Evolutionary conservation across 345 rosid genomes (phyloP).

Genomic region (Populus ilicifolia): DNA sequence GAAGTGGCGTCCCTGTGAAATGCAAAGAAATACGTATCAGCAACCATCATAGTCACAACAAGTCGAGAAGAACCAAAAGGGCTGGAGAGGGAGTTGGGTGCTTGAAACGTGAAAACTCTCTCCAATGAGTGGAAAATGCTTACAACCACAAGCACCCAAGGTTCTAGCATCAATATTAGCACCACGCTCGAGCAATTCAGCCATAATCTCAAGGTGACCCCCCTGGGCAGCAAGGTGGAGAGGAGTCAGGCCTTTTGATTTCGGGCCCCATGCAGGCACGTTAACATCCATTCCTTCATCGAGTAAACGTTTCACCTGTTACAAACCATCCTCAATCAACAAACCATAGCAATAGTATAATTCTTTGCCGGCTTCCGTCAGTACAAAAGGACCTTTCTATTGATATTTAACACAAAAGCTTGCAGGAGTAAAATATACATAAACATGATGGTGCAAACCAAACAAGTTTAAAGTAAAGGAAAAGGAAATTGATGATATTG

Average conservation of each 20-base stretch:
- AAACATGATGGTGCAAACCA: background rate
- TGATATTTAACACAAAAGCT: background rate
- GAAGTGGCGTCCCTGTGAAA: constrained; percentile 85
- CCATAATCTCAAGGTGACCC: constrained; percentile 89
- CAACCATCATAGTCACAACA: background rate
- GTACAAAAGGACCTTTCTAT: background rate
- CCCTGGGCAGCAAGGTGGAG: constrained; percentile 99
- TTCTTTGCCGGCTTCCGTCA: background rate
- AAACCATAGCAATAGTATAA: background rate
- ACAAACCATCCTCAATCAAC: constrained; percentile 9
- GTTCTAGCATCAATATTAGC: constrained; percentile 93
- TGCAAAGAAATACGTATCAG: background rate
- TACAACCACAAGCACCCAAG: constrained; percentile 89
- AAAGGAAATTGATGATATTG: background rate
- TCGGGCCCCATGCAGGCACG: constrained; percentile 81
- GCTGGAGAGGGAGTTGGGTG: background rate
- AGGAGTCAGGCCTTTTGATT: constrained; percentile 78
- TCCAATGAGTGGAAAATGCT: constrained; percentile 15
- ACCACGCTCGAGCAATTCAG: constrained; percentile 85
- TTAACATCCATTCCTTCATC: constrained; percentile 83
- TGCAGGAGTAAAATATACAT: background rate
- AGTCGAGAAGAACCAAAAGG: background rate
- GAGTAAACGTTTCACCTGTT: constrained; percentile 67
- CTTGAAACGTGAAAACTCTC: background rate
- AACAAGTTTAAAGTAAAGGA: background rate